Percentiles rank a stretch among this genome's conserved stretches.
phyloP scores from a whole-genome alignment of 1,139 yeast species.

The Dujonia santamariae region DNA sequence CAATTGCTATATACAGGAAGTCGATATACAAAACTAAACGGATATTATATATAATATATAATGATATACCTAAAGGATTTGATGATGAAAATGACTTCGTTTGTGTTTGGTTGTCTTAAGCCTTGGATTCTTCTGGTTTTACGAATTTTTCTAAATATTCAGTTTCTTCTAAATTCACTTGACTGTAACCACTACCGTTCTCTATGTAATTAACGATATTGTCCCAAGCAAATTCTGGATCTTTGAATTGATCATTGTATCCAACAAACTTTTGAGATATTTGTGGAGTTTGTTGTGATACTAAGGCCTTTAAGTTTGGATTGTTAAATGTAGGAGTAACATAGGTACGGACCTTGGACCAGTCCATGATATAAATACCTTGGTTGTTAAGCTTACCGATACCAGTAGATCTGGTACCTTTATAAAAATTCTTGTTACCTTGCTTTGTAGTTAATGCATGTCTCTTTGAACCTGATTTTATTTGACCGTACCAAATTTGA shows the following conservation, averaged over 20 bases:
- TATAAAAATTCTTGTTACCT: conserved; percentile 91
- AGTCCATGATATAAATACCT: conserved; percentile 76
- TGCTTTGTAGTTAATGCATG: conserved; percentile 85
- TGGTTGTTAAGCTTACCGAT: conserved; percentile 74
- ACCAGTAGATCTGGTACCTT: conserved; percentile 95
- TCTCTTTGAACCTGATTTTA: conserved; percentile 81
- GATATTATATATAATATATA: too few relatives aligned
- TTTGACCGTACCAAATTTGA: conserved; percentile 73
- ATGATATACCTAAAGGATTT: too few relatives aligned
- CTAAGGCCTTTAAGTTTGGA: conserved; percentile 66
- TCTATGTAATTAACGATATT: conserved; percentile 75
- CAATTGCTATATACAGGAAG: too few relatives aligned
- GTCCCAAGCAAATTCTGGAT: conserved; percentile 69
- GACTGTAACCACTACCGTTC: conserved; percentile 55
- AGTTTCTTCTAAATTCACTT: conserved; percentile 34
- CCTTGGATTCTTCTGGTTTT: conserved; percentile 1
- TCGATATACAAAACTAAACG: too few relatives aligned
- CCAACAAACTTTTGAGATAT: conserved; percentile 69
- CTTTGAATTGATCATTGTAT: conserved; percentile 67
- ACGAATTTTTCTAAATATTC: conserved; percentile 46
- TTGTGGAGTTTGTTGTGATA: conserved; percentile 65
- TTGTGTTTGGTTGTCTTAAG: not conserved
- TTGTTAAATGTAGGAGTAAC: conserved; percentile 66
- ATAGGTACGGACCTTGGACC: conserved; percentile 86
- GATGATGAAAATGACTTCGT: too few relatives aligned